Conservation (phyloP, 495 filamentous ascomycete species). For the Aspergillus asperescens region DNA sequence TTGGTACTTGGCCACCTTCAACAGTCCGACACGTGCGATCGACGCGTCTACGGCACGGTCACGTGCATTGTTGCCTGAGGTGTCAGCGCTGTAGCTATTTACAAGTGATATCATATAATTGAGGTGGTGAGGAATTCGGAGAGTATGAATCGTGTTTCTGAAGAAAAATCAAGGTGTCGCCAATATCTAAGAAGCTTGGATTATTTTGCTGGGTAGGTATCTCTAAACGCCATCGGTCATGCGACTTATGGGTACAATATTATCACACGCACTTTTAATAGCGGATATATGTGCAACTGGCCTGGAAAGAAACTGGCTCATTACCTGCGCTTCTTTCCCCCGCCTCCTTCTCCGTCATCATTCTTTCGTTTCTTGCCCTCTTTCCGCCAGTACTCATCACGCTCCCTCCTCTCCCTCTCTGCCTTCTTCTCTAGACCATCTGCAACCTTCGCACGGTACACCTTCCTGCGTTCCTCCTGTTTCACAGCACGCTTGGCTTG, state of each 20-base stretch:
- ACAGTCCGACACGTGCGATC: slow-evolving; percentile 6
- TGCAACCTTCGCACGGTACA: slow-evolving; percentile 73
- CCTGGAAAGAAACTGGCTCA: slow-evolving; percentile 1
- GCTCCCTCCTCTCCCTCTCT: slow-evolving; percentile 82
- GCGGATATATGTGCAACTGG: slow-evolving; percentile 22
- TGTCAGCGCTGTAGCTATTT: too few relatives aligned
- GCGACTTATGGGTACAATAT: slow-evolving; percentile 17
- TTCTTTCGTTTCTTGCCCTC: slow-evolving; percentile 92
- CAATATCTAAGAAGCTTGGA: not conserved
- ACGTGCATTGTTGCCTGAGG: slow-evolving; percentile 23
- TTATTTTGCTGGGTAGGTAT: slow-evolving; percentile 6
- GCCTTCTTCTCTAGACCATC: slow-evolving; percentile 76
- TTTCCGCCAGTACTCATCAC: slow-evolving; percentile 83
- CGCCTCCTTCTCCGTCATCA: slow-evolving; percentile 53
- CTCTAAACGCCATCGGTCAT: slow-evolving; percentile 24
- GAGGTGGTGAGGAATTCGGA: not conserved
- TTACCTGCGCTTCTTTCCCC: slow-evolving; percentile 63
- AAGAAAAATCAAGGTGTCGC: too few relatives aligned
- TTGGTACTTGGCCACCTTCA: not conserved
- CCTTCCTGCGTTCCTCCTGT: slow-evolving; percentile 77
- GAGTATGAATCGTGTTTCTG: too few relatives aligned
- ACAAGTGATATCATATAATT: too few relatives aligned
- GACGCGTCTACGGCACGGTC: slow-evolving; percentile 40
- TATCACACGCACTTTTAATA: slow-evolving; percentile 16
- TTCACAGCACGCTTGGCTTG: slow-evolving; percentile 69